Conservation (phyloP, 23 red algal species). For the Agarophyton chilense region DNA sequence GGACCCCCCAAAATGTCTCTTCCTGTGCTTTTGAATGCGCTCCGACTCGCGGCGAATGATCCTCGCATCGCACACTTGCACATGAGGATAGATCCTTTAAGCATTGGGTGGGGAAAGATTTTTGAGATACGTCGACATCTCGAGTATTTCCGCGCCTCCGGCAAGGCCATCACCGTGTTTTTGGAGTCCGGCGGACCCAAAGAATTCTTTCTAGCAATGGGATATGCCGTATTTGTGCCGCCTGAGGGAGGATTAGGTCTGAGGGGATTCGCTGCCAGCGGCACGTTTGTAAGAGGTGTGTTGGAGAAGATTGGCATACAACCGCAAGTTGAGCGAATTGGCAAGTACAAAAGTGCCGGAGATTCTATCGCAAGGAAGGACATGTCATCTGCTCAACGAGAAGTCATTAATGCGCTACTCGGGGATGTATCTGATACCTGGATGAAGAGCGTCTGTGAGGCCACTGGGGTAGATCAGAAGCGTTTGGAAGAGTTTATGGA, state of each 20-base stretch:
- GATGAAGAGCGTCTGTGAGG: constrained; percentile 52
- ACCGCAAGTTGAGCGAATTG: constrained; percentile 94
- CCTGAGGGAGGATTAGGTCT: constrained; percentile 84
- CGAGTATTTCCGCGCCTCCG: constrained; percentile 81
- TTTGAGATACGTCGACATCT: constrained; percentile 94
- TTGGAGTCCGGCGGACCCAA: constrained; percentile 78
- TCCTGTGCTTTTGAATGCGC: constrained; percentile 49
- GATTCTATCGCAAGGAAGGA: constrained; percentile 85
- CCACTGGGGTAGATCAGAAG: constrained; percentile 6
- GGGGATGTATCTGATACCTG: constrained; percentile 71
- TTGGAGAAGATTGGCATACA: constrained; percentile 95
- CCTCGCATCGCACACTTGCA: constrained; percentile 91
- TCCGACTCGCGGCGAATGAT: constrained; percentile 91
- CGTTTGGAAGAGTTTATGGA: constrained; percentile 73
- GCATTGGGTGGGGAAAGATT: constrained; percentile 90
- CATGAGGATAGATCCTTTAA: constrained; percentile 64
- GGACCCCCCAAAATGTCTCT: constrained; percentile 52
- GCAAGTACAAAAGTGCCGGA: constrained; percentile 95
- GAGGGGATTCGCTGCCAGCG: constrained; percentile 79
- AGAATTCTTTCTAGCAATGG: constrained; percentile 85
- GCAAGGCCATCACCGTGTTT: constrained; percentile 83
- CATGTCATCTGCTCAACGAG: constrained; percentile 85
- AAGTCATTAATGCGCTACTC: constrained; percentile 83
- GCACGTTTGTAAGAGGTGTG: constrained; percentile 86
- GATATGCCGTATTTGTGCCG: constrained; percentile 76